Evolutionary conservation across 192 early-diverging fungal genomes (phyloP).

Genomic region (Entomortierella beljakovae): DNA sequence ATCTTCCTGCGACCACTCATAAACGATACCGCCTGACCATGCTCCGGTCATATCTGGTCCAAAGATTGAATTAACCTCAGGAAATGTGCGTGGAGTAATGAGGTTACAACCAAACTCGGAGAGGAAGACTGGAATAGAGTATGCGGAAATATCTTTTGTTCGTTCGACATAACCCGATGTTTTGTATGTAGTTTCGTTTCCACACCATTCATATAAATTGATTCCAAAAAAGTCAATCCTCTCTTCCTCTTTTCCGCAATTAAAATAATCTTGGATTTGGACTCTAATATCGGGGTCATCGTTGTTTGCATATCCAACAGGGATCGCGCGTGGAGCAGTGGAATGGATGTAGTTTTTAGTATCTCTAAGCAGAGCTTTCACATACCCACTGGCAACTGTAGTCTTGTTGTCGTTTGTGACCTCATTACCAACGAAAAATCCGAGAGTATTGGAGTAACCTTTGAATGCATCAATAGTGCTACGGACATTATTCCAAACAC

Average conservation of each 20-base stretch:
- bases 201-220: slow-evolving; percentile 87
- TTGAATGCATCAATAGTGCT: slow-evolving; percentile 74
- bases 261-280: slow-evolving; percentile 75
- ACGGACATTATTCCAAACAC: slow-evolving; percentile 66
- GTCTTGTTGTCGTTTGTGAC: slow-evolving; percentile 72
- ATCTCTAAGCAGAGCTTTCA: slow-evolving; percentile 78
- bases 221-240: slow-evolving; percentile 80
- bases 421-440: slow-evolving; percentile 83
- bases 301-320: slow-evolving; percentile 83
- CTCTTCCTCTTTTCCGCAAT: slow-evolving; percentile 70
- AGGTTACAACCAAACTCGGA: slow-evolving; percentile 85
- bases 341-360: slow-evolving; percentile 68
- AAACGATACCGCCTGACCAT: slow-evolving; percentile 81
- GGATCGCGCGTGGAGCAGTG: slow-evolving; percentile 62
- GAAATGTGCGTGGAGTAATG: slow-evolving; percentile 73
- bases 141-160: slow-evolving; percentile 68
- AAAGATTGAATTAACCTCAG: slow-evolving; percentile 75
- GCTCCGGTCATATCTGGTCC: slow-evolving; percentile 72
- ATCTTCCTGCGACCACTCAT: slow-evolving; percentile 80
- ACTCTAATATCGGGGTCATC: slow-evolving; percentile 77
- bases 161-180: slow-evolving; percentile 76
- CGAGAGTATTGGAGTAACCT: slow-evolving; percentile 73
- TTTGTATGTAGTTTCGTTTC: slow-evolving; percentile 64
- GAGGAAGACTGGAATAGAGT: slow-evolving; percentile 74
- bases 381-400: slow-evolving; percentile 71